Base-by-base conservation (phyloP, 495 filamentous ascomycete genomes). In the Tuber melanosporum region DNA sequence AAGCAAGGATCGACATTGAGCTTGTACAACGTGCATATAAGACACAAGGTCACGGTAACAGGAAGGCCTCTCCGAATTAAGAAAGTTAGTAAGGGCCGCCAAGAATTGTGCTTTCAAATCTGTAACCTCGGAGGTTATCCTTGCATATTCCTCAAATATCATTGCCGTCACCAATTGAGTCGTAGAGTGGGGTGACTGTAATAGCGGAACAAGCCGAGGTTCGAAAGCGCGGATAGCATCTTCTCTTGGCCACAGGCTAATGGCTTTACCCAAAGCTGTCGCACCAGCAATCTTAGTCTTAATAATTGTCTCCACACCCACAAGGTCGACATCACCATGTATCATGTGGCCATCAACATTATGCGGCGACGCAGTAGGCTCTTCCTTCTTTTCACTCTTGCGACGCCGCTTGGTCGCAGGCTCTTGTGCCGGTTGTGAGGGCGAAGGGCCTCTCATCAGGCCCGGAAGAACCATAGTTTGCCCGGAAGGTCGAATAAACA, bases 311-410 rank as follows among this genome's bases (percentile, higher is more conserved):
- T 99, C 96, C 72, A 91, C 87, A 70, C 96, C 94, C 43, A 98
- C 94, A 66, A 99, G 86, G 80, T 99, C 95, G 73, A 98, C 91
- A 82, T 99, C 95, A 69, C 95, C 95, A 81, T 94, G 92, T 85
- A 99, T 93, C 93, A 99, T 98, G 81, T 96, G 94, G 26, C 93
- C 95, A 83, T 99, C 95, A 49, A 99, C 93, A 83, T 99, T 97
- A 84, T 99, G 96, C 6, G 91, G 88, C 20, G 91, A 90, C 0
- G 89, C 83, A 42, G 89, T 85, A n/a, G 89, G 83, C 36, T 92
- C 89, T 78, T 94, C 92, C 70, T 91, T 90, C 87, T 93, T 95
- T 47, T 94, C 92, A 0, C 91, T 91, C 82, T 93, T 94, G 79
- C 93, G 90, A 46, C 93, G 89, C 74, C 92, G 90, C 85, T 95